Base-by-base conservation (phyloP, 495 filamentous ascomycete species). In the Hypoxylon fuscum region DNA sequence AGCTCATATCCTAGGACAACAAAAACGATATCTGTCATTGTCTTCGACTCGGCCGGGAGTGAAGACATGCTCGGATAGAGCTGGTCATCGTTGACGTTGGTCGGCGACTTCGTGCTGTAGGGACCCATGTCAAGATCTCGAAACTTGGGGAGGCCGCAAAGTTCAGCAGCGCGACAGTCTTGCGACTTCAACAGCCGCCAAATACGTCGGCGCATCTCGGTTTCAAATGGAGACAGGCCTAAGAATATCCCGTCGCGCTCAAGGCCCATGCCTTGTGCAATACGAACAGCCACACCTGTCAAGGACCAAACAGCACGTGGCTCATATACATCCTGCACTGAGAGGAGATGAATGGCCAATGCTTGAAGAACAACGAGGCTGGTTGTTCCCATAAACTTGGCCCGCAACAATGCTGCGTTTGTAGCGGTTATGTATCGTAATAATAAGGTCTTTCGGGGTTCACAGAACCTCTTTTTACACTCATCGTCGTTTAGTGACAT, bases 281-380 rank as follows among this genome's bases (percentile, higher is more conserved):
- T 75, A 3, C 80, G 74, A 40, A 74, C 55, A 8, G 75, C 68
- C 3, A 71, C 58, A 0, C 79, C 79, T 14, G 67, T 74, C 38
- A 81, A 63, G 32, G 74, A 68, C 73, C 74, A 81, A 5, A 71
- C 20, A 2, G 71, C 53, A 44, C 70, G 68, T 15, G 62, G 63
- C 14, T 81, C 77, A 34, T 73, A 27, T 3, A 27, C 25, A 27
- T 27, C 25, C 8, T 27, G 25, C 25, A 27, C 25, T 8, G 25
- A 27, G 25, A 27, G 25, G 25, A 59, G 5, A 55, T 83, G 85
- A 50, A 86, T 75, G 8, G 83, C 81, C 53, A 85, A 81, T 22
- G 83, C 85, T 66, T 88, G 85, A 12, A 88, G 65, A 4, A 82
- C 80, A 49, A 81, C 80, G 21, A 83, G 61, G 47, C 83, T 82